Conservation (phyloP, 2,329 filamentous ascomycete genomes). For the Zymoseptoria ardabiliae region DNA sequence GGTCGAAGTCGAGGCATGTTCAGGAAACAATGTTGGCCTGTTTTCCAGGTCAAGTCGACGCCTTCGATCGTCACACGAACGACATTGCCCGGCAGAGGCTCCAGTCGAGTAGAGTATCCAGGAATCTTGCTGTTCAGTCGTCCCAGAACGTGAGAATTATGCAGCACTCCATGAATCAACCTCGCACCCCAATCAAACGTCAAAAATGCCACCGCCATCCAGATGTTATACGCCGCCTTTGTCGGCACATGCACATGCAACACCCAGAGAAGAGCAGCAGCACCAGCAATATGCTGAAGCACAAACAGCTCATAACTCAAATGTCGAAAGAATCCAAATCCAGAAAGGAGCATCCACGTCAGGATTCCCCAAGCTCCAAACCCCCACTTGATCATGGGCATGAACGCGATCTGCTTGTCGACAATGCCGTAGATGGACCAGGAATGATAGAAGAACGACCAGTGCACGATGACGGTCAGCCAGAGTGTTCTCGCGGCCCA, state of each 20-base stretch:
- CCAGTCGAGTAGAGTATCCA: slow-evolving; percentile 21
- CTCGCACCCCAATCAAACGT: slow-evolving; percentile 25
- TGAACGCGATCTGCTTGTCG: slow-evolving; percentile 39
- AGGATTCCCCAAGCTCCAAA: slow-evolving; percentile 47
- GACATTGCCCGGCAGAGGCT: slow-evolving; percentile 46
- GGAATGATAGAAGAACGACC: slow-evolving; percentile 47
- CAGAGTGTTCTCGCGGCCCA: slow-evolving; percentile 47
- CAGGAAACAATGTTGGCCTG: slow-evolving; percentile 58
- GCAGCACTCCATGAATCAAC: slow-evolving; percentile 19
- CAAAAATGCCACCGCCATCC: slow-evolving; percentile 24
- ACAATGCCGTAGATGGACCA: slow-evolving; percentile 49
- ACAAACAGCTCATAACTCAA: slow-evolving; percentile 50
- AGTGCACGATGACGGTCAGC: slow-evolving; percentile 47
- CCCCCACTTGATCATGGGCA: slow-evolving; percentile 44
- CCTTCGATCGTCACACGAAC: slow-evolving; percentile 51
- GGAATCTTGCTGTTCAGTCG: slow-evolving; percentile 2
- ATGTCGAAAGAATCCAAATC: slow-evolving; percentile 43
- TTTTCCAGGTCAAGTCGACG: slow-evolving; percentile 50
- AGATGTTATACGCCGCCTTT: slow-evolving; percentile 26
- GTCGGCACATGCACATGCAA: slow-evolving; percentile 44
- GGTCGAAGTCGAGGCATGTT: slow-evolving; percentile 48
- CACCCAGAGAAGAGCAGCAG: slow-evolving; percentile 41
- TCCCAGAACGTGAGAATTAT: slow-evolving; percentile 22
- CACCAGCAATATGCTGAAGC: slow-evolving; percentile 47
- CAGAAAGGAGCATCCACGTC: slow-evolving; percentile 46